phyloP scores from a whole-genome alignment of 352 stramenopile genomes.

The Phytophthora agathidicida region DNA sequence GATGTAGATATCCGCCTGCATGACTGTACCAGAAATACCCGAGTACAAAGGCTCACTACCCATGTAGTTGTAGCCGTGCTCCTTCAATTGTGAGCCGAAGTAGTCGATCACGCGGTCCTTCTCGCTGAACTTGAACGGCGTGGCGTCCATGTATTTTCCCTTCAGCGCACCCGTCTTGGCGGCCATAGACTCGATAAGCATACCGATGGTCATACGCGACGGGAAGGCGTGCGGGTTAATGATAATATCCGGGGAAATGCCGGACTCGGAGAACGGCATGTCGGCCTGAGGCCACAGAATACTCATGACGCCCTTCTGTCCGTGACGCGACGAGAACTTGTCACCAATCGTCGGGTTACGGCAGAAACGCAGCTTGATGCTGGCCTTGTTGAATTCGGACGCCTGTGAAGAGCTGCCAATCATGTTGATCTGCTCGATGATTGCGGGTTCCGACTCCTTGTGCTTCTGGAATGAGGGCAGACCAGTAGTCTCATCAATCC shows the following conservation, averaged over 20 bases:
- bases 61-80: constrained; percentile 98
- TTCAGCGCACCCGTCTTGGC: constrained; percentile 99
- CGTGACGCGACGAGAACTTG: constrained; percentile 99
- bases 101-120: constrained; percentile 99
- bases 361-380: constrained; percentile 98
- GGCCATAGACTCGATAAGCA: constrained; percentile 99
- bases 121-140: constrained; percentile 99
- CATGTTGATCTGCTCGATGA: constrained; percentile 96
- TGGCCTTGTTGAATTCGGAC: constrained; percentile 87
- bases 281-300: constrained; percentile 99
- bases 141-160: constrained; percentile 97
- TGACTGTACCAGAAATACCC: constrained; percentile 97
- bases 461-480: constrained; percentile 94
- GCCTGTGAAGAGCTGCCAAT: constrained; percentile 71
- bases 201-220: constrained; percentile 98
- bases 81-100: constrained; percentile 98
- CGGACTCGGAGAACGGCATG: constrained; percentile 99
- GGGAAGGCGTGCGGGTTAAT: constrained; percentile 99
- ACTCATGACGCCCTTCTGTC: constrained; percentile 99
- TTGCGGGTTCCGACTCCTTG: constrained; percentile 98
- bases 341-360: constrained; percentile 99
- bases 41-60: constrained; percentile 99
- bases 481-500: constrained; percentile 95
- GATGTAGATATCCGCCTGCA: constrained; percentile 99
- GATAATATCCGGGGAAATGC: constrained; percentile 99